phyloP scores from a whole-genome alignment of 2,329 filamentous ascomycete genomes.

The Ophiocordyceps unilateralis region DNA sequence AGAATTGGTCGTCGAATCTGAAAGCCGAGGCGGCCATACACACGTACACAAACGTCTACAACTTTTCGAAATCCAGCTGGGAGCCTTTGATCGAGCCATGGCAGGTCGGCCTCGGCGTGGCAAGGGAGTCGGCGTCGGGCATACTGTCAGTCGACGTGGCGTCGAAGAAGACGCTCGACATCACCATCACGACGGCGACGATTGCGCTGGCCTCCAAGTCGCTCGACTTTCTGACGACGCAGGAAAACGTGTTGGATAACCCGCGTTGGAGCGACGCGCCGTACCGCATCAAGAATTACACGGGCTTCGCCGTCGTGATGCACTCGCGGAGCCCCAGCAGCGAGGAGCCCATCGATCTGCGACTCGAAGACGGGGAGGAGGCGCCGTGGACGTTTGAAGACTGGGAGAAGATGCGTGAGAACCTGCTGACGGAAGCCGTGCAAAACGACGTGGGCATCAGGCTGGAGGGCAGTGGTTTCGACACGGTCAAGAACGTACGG shows the following conservation, averaged over 20 bases:
- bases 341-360: constrained; percentile 54
- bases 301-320: constrained; percentile 75
- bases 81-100: constrained; percentile 92
- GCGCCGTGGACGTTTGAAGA: constrained; percentile 94
- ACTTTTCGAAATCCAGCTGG: constrained; percentile 98
- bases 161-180: constrained; percentile 78
- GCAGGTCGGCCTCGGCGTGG: constrained; percentile 82
- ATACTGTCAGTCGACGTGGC: constrained; percentile 68
- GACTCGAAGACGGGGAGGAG: constrained; percentile 76
- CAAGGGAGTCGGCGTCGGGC: constrained; percentile 58
- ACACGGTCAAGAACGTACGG: constrained; percentile 71
- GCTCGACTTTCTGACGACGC: constrained; percentile 73
- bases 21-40: constrained; percentile 82
- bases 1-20: constrained; percentile 80
- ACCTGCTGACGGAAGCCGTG: constrained; percentile 66
- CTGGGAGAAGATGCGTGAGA: constrained; percentile 91
- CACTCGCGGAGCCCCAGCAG: constrained; percentile 56
- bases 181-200: constrained; percentile 82
- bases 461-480: constrained; percentile 87
- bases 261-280: constrained; percentile 82
- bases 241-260: constrained; percentile 76
- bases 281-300: constrained; percentile 88
- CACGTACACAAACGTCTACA: constrained; percentile 92
- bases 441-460: constrained; percentile 65
- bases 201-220: constrained; percentile 91